phyloP scores from a whole-genome alignment of 192 early-diverging fungal species.

The Geranomyces variabilis region DNA sequence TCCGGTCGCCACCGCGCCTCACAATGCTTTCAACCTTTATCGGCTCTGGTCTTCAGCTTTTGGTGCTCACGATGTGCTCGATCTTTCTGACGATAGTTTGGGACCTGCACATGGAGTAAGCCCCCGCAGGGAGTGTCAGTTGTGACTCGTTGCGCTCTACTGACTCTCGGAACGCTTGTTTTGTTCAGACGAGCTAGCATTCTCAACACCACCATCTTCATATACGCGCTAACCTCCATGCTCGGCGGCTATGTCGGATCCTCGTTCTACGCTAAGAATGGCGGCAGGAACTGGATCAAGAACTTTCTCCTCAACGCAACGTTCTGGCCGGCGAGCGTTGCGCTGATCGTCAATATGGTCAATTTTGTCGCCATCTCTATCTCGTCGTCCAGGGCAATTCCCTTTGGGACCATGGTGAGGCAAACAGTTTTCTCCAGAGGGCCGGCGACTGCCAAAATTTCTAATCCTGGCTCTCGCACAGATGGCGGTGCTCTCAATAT shows the following conservation, averaged over 20 bases:
- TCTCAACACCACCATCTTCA: conserved; percentile 75
- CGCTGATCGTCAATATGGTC: conserved; percentile 61
- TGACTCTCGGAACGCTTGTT: no score
- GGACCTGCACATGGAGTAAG: conserved; percentile 50
- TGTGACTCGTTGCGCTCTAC: not conserved
- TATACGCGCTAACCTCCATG: conserved; percentile 74
- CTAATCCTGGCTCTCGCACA: no score
- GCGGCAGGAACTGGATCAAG: conserved; percentile 68
- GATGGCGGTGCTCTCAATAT: conserved; percentile 79
- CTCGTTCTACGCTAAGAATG: conserved; percentile 59
- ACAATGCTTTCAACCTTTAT: conserved; percentile 78
- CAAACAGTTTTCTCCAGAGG: not conserved
- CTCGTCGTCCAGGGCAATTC: conserved; percentile 86
- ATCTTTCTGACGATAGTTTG: conserved; percentile 44
- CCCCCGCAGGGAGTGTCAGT: not conserved
- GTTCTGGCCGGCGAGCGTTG: conserved; percentile 70
- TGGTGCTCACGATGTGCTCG: conserved; percentile 36
- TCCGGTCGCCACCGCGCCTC: conserved; percentile 79
- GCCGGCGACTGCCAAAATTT: no score
- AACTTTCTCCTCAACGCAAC: conserved; percentile 67
- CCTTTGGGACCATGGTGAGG: conserved; percentile 79
- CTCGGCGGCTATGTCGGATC: conserved; percentile 71
- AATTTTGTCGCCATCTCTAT: conserved; percentile 85
- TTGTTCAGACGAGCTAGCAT: conserved; percentile 64
- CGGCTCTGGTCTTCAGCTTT: conserved; percentile 76